Conservation (phyloP, 306 rosid species). For the Casuarina equisetifolia region DNA sequence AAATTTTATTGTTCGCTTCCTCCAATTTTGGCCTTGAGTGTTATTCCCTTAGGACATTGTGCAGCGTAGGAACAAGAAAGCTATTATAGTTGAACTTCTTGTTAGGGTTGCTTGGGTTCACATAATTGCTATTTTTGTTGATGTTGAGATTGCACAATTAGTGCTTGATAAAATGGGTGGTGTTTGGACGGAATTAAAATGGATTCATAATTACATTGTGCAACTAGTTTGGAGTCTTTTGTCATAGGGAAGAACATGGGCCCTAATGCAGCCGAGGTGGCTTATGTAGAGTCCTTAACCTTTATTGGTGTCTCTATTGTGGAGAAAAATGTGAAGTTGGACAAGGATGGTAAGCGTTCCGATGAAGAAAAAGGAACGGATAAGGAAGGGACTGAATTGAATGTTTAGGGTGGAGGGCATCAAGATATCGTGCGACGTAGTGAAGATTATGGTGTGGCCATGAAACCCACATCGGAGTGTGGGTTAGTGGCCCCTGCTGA, state of each 20-base stretch:
- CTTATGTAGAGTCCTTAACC: constrained; percentile 13
- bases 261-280: constrained; percentile 7
- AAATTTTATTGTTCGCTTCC: no score
- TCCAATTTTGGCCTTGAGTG: no score
- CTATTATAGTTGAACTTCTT: no score
- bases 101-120: no score
- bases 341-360: constrained; percentile 17
- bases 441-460: constrained; percentile 10
- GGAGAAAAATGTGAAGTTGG: constrained; percentile 11
- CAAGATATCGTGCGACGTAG: constrained; percentile 10
- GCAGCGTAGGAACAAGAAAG: no score
- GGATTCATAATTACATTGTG: no score
- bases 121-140: no score
- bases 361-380: constrained; percentile 15
- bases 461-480: constrained; percentile 9
- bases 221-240: no score
- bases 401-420: constrained; percentile 15
- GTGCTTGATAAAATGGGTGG: no score
- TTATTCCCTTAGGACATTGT: no score
- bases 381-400: constrained; percentile 22
- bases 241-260: constrained; percentile 7
- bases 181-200: no score
- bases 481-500: constrained; percentile 8
- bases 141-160: no score
- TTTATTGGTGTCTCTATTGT: constrained; percentile 11